Conservation (phyloP, 805 yeast species). For the Saccharomycopsis vini region DNA sequence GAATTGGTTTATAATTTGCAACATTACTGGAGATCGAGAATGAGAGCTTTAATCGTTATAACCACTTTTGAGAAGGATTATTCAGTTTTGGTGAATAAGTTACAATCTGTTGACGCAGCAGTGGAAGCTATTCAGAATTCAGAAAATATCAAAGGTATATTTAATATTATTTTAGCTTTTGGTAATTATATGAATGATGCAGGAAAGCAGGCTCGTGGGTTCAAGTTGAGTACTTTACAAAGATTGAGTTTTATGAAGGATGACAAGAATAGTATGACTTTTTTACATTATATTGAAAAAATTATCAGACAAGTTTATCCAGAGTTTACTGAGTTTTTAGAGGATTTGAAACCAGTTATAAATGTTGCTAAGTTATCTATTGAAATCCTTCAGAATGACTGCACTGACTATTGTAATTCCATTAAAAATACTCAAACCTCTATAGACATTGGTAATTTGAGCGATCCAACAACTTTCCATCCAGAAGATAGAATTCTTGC, state of each 20-base stretch:
- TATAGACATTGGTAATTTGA: slow-evolving; percentile 72
- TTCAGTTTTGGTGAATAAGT: slow-evolving; percentile 55
- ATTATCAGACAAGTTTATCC: slow-evolving; percentile 81
- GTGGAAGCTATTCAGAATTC: slow-evolving; percentile 58
- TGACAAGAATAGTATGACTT: slow-evolving; percentile 76
- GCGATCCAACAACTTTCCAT: slow-evolving; percentile 70
- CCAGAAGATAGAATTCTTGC: slow-evolving; percentile 69
- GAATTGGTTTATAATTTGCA: slow-evolving; percentile 77
- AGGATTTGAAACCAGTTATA: slow-evolving; percentile 53
- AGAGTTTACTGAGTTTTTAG: slow-evolving; percentile 62
- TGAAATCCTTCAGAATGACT: slow-evolving; percentile 72
- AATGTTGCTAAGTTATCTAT: slow-evolving; percentile 66
- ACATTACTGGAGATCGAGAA: slow-evolving; percentile 87
- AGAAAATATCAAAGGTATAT: slow-evolving; percentile 55
- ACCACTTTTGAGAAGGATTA: slow-evolving; percentile 74
- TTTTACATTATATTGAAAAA: slow-evolving; percentile 86
- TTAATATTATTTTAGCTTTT: slow-evolving; percentile 79
- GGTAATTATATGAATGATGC: slow-evolving; percentile 96
- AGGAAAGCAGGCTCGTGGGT: slow-evolving; percentile 89
- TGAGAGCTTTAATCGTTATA: slow-evolving; percentile 67
- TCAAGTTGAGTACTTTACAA: slow-evolving; percentile 82
- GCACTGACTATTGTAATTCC: slow-evolving; percentile 49
- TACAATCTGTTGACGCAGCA: slow-evolving; percentile 67
- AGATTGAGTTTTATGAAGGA: slow-evolving; percentile 86
- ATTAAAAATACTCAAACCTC: slow-evolving; percentile 68